Base-by-base conservation (phyloP, 1,284 basidiomycete species). In the Hemileia vastatrix region DNA sequence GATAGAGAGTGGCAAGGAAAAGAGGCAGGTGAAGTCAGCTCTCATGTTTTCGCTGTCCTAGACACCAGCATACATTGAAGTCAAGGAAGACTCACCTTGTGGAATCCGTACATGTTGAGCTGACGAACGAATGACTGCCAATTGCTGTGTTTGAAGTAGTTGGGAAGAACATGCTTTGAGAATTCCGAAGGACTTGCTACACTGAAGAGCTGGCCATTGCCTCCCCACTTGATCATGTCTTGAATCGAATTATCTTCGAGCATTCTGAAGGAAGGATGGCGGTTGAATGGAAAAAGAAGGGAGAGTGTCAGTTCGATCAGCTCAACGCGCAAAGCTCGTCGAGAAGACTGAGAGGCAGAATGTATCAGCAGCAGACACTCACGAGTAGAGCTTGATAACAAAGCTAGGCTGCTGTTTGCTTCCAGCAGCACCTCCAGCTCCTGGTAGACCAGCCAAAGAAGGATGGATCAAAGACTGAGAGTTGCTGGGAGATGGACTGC, bases 81-180 rank as follows among this genome's bases (percentile, higher is more conserved):
- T n/a, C n/a, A n/a, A n/a, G n/a, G n/a, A n/a, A n/a, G n/a, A n/a
- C n/a, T n/a, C n/a, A 76, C 70, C 64, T 76, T 77, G 64, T 75
- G 73, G 56, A 76, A 73, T 57, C 70, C 76, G 62, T 88, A 90
- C 88, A 91, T 91, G 78, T 91, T 91, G 58, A 91, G 81, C 73
- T 91, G 89, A 58, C 88, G 84, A 54, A 91, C 88, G 75, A 91
- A 91, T 71, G 85, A 87, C 24, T 86, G 88, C 76, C 90, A 91
- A 86, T 91, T 77, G 65, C 71, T 76, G 65, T 77, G 76, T 67
- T 77, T 77, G 58, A 76, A 77, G 54, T 76, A 73, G 59, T 76
- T 74, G 51, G 72, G 72, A n/a, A 77, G 66, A 21, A 76, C 76
- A 48, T 70, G 67, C 63, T 69, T 72, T 19, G 70, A 66, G 44